These are phyloP conservation scores for Aspergillus unguis DNA, from an alignment of 2,329 filamentous ascomycete genomes.

Conservation along the genomic window DNA sequence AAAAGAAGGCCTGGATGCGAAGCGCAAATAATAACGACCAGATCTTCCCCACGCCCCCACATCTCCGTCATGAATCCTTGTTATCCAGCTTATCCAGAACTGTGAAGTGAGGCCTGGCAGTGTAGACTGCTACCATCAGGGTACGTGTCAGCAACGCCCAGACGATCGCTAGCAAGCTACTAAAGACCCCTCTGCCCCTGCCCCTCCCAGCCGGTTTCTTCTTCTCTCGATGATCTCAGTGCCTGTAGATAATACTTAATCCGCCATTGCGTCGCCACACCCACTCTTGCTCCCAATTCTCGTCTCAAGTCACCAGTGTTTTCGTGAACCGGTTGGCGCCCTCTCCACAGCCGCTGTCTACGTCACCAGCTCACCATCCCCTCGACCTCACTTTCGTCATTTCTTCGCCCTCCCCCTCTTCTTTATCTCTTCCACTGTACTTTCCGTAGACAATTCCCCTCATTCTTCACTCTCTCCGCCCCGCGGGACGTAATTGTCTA, in stretches of 20 bases:
- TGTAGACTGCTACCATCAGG: not conserved
- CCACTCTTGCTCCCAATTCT: not conserved
- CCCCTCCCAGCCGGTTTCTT: constrained; percentile 7
- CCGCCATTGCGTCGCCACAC: not conserved
- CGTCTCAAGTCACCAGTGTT: not conserved
- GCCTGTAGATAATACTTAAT: constrained; percentile 12
- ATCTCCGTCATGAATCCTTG: constrained; percentile 21
- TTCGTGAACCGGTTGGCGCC: not conserved
- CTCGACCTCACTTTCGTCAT: constrained; percentile 16
- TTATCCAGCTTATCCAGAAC: not conserved
- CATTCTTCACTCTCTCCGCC: constrained; percentile 11
- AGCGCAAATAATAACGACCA: constrained; percentile 8
- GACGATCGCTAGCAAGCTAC: constrained; percentile 3
- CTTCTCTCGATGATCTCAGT: constrained; percentile 9
- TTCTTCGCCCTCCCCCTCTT: constrained; percentile 13
- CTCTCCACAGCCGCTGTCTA: constrained; percentile 6
- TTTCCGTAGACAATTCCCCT: constrained; percentile 10
- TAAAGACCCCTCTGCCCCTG: not conserved
- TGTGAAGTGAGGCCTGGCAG: not conserved
- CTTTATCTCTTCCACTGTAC: constrained; percentile 5
- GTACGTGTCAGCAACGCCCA: not conserved
- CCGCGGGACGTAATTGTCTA: constrained; percentile 19
- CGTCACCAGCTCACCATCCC: constrained; percentile 10
- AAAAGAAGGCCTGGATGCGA: constrained; percentile 11
- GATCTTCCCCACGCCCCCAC: constrained; percentile 26